Conservation (phyloP, 1,139 yeast species). For the Meyerozyma athensensis region DNA sequence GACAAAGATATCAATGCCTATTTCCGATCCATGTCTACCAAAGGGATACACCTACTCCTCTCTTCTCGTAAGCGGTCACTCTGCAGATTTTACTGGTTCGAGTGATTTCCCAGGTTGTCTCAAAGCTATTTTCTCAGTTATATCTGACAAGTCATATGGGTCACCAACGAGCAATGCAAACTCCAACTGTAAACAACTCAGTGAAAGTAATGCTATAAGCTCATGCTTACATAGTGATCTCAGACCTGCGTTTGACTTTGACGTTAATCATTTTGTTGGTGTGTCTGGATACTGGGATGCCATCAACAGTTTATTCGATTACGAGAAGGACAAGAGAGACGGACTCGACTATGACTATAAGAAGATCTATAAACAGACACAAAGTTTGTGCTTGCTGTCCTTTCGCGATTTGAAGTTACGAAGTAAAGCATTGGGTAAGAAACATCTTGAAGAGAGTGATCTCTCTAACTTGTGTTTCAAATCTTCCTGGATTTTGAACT, state of each 20-base stretch:
- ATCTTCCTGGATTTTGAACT: conserved; percentile 65
- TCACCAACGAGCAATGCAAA: conserved; percentile 15
- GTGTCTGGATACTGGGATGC: conserved; percentile 85
- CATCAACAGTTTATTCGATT: conserved; percentile 41
- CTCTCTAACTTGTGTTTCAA: conserved; percentile 22
- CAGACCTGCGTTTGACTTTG: conserved; percentile 67
- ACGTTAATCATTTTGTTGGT: conserved; percentile 64
- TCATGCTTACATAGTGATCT: conserved; percentile 50
- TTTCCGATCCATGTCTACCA: conserved; percentile 64
- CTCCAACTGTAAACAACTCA: conserved; percentile 26
- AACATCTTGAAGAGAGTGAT: conserved; percentile 24
- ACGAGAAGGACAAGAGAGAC: conserved; percentile 14
- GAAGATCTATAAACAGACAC: conserved; percentile 39
- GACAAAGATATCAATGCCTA: conserved; percentile 17
- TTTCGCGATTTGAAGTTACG: conserved; percentile 39
- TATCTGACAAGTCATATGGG: conserved; percentile 33
- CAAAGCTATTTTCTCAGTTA: conserved; percentile 47
- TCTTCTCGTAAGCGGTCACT: conserved; percentile 17
- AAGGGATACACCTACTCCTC: conserved; percentile 29
- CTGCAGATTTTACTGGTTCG: conserved; percentile 47
- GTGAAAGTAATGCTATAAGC: conserved; percentile 28
- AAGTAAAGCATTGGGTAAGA: conserved; percentile 23
- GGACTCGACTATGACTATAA: conserved; percentile 29
- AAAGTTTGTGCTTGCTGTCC: conserved; percentile 41
- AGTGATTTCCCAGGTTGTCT: conserved; percentile 59